Base-by-base conservation (phyloP, 2,329 filamentous ascomycete genomes). In the Corynespora cassiicola region DNA sequence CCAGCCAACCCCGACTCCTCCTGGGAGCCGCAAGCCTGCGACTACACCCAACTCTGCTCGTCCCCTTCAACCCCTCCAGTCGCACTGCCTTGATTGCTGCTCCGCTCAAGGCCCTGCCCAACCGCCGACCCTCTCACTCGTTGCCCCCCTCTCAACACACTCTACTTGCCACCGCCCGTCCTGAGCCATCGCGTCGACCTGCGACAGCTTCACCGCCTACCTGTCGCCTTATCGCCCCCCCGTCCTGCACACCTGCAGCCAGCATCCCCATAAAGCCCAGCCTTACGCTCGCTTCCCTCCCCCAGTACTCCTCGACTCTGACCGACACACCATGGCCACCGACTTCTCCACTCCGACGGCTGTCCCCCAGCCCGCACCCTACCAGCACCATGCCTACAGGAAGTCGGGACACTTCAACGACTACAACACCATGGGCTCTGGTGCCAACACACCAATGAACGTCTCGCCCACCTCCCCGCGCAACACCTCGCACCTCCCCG, bases 371-470 rank as follows among this genome's bases (percentile, higher is more conserved):
- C 57, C 53, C 31, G 54, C 54, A 14, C 55, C 58, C 11, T 68
- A 63, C 54, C 61, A 64, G 12, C 54, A 60, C 31, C 62, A 68
- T 37, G 58, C 54, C 7, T 68, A 68, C 54, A 57, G 58, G 39
- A 62, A 61, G 50, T 64, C 65, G 42, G 48, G 56, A 1, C 62
- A 64, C 39, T 66, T 66, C 43, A 58, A 74, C 17, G 72, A 64
- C 39, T 66, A 66, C 43, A 58, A 74, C 17, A 72, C 75, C 17
- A 64, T 70, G 23, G 71, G 70, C 47, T 78, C 76, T 2, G 61
- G 70, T 40, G 49, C 73, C n/a, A 74, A 73, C 33, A 78, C 78
- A 3, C 76, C 77, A 14, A 65, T 70, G 46, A 78, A 79, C 64
- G 71, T 76, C 27, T 68, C 65, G 34, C 64, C 65, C 38, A 65